Base-by-base conservation (phyloP, 257 asterid genomes). In the Penstemon newberryi region DNA sequence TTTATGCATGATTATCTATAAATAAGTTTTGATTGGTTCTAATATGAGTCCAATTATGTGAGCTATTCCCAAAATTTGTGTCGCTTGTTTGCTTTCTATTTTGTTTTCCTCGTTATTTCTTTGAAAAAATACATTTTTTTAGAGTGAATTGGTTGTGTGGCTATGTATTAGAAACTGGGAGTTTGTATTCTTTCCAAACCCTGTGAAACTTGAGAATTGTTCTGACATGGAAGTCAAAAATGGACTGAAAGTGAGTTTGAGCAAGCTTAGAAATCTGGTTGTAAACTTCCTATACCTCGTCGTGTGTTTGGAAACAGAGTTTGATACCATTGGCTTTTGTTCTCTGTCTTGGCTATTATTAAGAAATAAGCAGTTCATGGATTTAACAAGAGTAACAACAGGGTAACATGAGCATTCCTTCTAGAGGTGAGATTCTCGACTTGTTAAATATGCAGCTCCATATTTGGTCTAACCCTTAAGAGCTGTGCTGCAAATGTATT, bases 1-100 rank as follows among this genome's bases (percentile, higher is more conserved):
- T 38, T 63, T 51, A 13, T 64, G 44, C 38, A 44, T 57, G 67
- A 45, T 57, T 57, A 51, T 36, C 11, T 3, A 3, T 57, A 51
- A 18, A 11, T 37, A 59, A 13, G 39, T 60, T 46, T 52, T 45
- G 61, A 46, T 50, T 8, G 7, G 45, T 60, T 43, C 5, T 36
- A 56, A 49, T 65, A 57, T 8, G 13, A 47, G 62, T 9, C 46
- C 33, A 38, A 11, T 50, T 12, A 5, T 38, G 46, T 46, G 60
- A 37, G 62, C 47, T 42, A 57, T 56, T 73, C 44, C 50, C 18
- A 9, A 5, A 51, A 5, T 49, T 13, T 33, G 44, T 56, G n/a
- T 43, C 38, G 49, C 25, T 8, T 9, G n/a, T 65, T 39, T 45
- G 58, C 42, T 45, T 10, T 54, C 47, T 38, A 41, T 13, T 5